phyloP scores from a whole-genome alignment of 2,329 filamentous ascomycete genomes.

The Gyromitra esculenta region DNA sequence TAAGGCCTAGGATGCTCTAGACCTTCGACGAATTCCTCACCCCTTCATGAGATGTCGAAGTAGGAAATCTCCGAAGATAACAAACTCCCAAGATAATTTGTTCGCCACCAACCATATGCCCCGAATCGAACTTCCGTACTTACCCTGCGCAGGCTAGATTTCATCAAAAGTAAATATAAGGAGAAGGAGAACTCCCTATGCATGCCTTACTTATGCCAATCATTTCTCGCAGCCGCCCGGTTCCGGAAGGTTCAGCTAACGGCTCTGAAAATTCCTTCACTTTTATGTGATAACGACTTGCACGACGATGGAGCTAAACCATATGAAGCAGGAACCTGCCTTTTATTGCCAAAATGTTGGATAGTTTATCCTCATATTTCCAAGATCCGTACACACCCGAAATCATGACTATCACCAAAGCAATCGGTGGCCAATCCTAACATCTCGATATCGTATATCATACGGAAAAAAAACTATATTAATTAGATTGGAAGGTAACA shows the following conservation, averaged over 20 bases:
- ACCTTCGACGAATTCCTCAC: no score
- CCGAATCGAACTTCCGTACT: neutral
- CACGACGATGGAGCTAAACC: neutral
- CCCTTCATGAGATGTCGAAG: no score
- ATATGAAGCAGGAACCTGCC: neutral
- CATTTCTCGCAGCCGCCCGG: neutral
- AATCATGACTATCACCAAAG: neutral
- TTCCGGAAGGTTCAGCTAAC: neutral
- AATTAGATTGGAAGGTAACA: no score
- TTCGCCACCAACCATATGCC: neutral
- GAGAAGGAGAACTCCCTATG: neutral
- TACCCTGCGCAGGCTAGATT: neutral
- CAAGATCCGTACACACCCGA: no score
- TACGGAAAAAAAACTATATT: no score
- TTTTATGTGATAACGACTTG: neutral
- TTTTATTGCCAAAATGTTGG: neutral
- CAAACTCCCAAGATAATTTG: no score
- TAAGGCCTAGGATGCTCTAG: no score
- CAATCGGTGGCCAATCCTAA: no score
- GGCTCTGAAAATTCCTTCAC: neutral
- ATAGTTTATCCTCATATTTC: neutral
- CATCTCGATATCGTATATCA: no score
- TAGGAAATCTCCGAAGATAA: no score
- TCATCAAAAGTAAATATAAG: neutral
- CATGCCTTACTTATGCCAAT: neutral